These are phyloP conservation scores for Candida succiphila DNA, from an alignment of 805 yeast genomes.

Conservation along the genomic window DNA sequence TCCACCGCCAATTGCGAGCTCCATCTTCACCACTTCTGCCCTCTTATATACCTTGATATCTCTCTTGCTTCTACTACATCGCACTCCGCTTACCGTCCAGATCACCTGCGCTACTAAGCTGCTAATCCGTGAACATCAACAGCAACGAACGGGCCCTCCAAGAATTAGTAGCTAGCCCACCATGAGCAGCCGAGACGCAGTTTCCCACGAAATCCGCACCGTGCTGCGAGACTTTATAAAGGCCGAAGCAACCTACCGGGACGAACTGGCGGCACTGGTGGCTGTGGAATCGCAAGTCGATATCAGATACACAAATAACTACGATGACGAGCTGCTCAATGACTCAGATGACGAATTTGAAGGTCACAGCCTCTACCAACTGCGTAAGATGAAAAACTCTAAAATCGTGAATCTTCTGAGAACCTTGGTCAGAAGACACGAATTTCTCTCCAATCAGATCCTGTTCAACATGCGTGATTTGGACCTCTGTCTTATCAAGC, in stretches of 20 bases:
- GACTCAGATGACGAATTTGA: neutral
- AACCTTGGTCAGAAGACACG: neutral
- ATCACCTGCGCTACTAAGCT: too few relatives aligned
- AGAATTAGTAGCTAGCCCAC: too few relatives aligned
- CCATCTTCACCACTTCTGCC: too few relatives aligned
- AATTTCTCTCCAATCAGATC: constrained; percentile 7
- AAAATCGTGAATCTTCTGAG: neutral
- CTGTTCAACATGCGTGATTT: constrained; percentile 6
- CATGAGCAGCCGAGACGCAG: too few relatives aligned
- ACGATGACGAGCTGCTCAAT: neutral
- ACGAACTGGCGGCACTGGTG: neutral
- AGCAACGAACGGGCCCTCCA: too few relatives aligned
- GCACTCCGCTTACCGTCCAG: too few relatives aligned
- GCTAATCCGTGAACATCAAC: too few relatives aligned
- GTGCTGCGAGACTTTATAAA: constrained; percentile 8
- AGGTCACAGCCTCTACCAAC: neutral
- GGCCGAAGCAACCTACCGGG: constrained; percentile 13
- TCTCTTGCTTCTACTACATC: too few relatives aligned
- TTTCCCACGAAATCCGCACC: too few relatives aligned
- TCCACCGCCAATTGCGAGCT: too few relatives aligned
- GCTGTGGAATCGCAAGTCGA: neutral
- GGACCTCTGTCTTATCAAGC: constrained; percentile 5
- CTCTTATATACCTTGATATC: too few relatives aligned
- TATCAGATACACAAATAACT: neutral
- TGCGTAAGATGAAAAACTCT: neutral